Base-by-base conservation (phyloP, 441 rosid species). In the Pelargonium fulgidum region DNA sequence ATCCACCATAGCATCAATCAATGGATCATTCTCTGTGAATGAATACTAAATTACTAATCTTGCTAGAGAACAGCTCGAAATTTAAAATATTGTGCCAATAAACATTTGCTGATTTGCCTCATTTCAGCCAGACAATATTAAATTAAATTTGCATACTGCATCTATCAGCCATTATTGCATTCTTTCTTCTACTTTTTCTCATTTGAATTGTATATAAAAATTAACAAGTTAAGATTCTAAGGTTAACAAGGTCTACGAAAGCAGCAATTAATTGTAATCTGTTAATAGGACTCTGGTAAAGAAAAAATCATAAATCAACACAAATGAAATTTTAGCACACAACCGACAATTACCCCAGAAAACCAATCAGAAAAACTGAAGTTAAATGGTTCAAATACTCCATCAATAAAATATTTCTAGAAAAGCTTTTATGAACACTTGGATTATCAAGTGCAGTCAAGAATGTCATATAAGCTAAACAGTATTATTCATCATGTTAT, bases 401-500 rank as follows among this genome's bases (percentile, higher is more conserved):
- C n/a, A 45, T 12, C 50, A 45, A 45, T 45, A 45, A 45, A 45
- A 36, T 5, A 36, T 36, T 4, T 36, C 41, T 36, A 36, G 41
- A 36, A 36, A 36, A 36, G 41, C 41, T 36, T 36, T 36, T 36
- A 36, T 36, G 41, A 36, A 36, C 41, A 36, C 41, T 36, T 36
- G 7, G 41, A 36, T 36, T 36, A 36, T 36, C 41, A 36, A 5
- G 8, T 36, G 41, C 41, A 36, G 41, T 36, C 41, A 36, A 36
- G 7, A 52, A 52, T 52, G 33, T 20, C 62, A 58, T 58, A 3
- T 7, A 36, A 54, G 64, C 39, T 24, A 61, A 56, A 61, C 16
- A 61, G 41, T 24, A 61, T 22, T 61, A 61, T 22, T 61, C 36
- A 58, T 58, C 33, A 24, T 61, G 36, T 61, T 24, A 12, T 61